Evolutionary conservation across 352 stramenopile species (phyloP), one percentile per base, ranked within the genome.

Genomic region (Phytophthora multivora): DNA sequence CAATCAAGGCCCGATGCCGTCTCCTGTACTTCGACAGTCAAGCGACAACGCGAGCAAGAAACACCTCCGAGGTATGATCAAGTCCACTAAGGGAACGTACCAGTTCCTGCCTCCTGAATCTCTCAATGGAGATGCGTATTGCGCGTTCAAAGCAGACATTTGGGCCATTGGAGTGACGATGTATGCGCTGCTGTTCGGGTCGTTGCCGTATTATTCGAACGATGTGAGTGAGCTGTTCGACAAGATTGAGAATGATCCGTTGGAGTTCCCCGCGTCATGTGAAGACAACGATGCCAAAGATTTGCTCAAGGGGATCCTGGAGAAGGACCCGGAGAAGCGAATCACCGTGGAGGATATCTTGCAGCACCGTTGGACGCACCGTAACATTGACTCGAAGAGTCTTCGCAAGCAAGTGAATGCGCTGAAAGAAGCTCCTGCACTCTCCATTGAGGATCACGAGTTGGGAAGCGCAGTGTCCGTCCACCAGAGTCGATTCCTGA

Each of bases 121-220:
- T 5, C 66, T 93, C 19, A 86, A 58, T 40, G 82, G 80, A 19
- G 78, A 83, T 16, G 70, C 72, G 36, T 96, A 93, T 48, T 80
- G 80, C 45, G 91, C 89, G 1, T 94, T 86, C 50, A 88, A 93
- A 36, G 91, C 88, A 2, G 91, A 98, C 56, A 84, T 97, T 33
- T 98, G 93, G 91, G 86, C 85, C 19, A 91, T 97, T 33, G 93
- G 93, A 9, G 88, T 98, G 21, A 96, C 97, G 5, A 73, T 98
- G 41, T 98, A 97, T 54, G 91, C 90, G 5, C 65, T 98, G 8
- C 71, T 97, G 7, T 92, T 90, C 28, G 91, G 92, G 3, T 84
- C 75, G 25, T 64, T 98, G 39, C 93, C 93, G 0, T 98, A 96
- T 64, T 93, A 94, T 64, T 89, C 96, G 21, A 74, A 54, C 18